These are phyloP conservation scores for Xylaria digitata DNA, from an alignment of 2,329 filamentous ascomycete genomes.

Conservation along the genomic window DNA sequence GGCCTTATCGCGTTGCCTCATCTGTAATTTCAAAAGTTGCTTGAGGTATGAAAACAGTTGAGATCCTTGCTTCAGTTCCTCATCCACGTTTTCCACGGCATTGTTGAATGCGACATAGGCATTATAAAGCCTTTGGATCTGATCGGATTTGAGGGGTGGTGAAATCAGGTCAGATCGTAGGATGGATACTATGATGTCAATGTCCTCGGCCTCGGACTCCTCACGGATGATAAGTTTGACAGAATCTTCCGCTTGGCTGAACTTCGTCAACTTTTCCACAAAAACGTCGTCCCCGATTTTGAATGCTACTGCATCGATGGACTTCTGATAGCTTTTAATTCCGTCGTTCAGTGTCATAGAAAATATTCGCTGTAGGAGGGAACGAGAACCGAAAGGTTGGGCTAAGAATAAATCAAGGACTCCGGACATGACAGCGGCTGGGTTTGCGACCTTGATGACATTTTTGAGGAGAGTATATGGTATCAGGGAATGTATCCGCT, in stretches of 20 bases:
- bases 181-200: conserved; percentile 88
- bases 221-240: conserved; percentile 78
- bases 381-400: conserved; percentile 91
- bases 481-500: conserved; percentile 92
- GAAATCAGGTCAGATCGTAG: conserved; percentile 81
- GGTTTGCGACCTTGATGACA: conserved; percentile 95
- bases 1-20: conserved; percentile 89
- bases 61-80: conserved; percentile 87
- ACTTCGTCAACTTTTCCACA: conserved; percentile 83
- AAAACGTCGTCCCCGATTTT: conserved; percentile 87
- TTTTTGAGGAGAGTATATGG: conserved; percentile 96
- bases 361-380: conserved; percentile 93
- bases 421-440: conserved; percentile 95
- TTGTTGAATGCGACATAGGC: conserved; percentile 97
- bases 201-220: conserved; percentile 77
- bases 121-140: conserved; percentile 89
- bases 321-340: conserved; percentile 85
- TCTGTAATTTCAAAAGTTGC: conserved; percentile 91
- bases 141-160: conserved; percentile 76
- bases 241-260: conserved; percentile 78
- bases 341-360: conserved; percentile 91
- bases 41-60: conserved; percentile 95
- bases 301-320: conserved; percentile 79
- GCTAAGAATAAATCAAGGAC: conserved; percentile 95
- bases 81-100: conserved; percentile 89